These are phyloP conservation scores for Vitis hybrid DNA, from an alignment of 177 flowering plant species.

Conservation along the genomic window DNA sequence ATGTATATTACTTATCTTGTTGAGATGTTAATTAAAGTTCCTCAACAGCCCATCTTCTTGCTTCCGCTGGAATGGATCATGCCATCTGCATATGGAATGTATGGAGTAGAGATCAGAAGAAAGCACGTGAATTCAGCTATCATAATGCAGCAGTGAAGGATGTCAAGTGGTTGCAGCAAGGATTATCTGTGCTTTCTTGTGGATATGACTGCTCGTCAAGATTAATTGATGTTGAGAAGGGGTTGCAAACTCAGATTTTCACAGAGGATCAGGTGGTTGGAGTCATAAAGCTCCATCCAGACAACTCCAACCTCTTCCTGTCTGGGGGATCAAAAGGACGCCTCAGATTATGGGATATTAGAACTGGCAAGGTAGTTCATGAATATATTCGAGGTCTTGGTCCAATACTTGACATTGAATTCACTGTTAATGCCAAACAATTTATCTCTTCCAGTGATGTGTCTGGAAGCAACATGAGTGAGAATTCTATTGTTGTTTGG, in stretches of 20 bases:
- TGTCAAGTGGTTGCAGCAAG: slow-evolving; percentile 76
- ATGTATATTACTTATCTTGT: slow-evolving; percentile 12
- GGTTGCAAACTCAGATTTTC: slow-evolving; percentile 56
- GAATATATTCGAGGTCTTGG: slow-evolving; percentile 67
- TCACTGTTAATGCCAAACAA: slow-evolving; percentile 56
- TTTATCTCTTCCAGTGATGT: slow-evolving; percentile 84
- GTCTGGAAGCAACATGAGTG: slow-evolving; percentile 71
- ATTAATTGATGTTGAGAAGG: slow-evolving; percentile 80
- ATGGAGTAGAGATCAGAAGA: slow-evolving; percentile 67
- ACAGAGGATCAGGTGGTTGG: slow-evolving; percentile 76
- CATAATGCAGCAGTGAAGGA: slow-evolving; percentile 87
- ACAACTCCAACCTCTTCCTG: slow-evolving; percentile 65
- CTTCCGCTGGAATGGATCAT: slow-evolving; percentile 95
- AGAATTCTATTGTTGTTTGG: slow-evolving; percentile 91
- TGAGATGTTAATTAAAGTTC: slow-evolving; percentile 32
- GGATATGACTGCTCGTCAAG: slow-evolving; percentile 84
- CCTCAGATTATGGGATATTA: slow-evolving; percentile 79
- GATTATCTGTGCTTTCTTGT: slow-evolving; percentile 81
- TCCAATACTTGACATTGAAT: slow-evolving; percentile 84
- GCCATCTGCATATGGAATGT: slow-evolving; percentile 81
- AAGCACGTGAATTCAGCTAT: slow-evolving; percentile 48
- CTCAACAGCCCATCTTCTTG: slow-evolving; percentile 90
- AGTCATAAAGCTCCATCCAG: slow-evolving; percentile 72
- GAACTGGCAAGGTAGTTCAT: slow-evolving; percentile 59
- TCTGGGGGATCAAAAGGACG: slow-evolving; percentile 82